Evolutionary conservation across 805 yeast species (phyloP).

Genomic region (Maudiozyma barnettii): DNA sequence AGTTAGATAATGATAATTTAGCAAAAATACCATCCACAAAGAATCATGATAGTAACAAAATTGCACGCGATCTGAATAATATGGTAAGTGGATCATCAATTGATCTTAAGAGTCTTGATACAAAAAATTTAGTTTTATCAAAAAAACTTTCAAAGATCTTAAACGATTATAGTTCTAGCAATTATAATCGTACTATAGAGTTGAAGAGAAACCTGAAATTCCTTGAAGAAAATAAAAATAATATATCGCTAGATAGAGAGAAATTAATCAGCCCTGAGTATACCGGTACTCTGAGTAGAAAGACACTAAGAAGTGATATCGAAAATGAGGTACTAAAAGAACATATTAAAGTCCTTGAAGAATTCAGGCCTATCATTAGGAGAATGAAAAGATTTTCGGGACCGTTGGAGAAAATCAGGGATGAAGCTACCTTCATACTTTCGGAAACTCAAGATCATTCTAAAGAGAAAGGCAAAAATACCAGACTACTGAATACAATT

Average conservation of each 20-base stretch:
- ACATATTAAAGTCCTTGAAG: constrained; percentile 41
- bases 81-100: not conserved
- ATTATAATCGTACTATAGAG: constrained; percentile 25
- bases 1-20: not conserved
- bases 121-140: constrained; percentile 23
- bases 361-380: constrained; percentile 36
- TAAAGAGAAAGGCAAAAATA: constrained; percentile 15
- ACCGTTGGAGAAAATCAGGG: constrained; percentile 18
- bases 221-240: constrained; percentile 27
- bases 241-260: constrained; percentile 21
- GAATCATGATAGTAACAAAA: not conserved
- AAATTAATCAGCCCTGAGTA: constrained; percentile 38
- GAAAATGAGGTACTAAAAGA: constrained; percentile 52
- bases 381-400: constrained; percentile 30
- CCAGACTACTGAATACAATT: constrained; percentile 10
- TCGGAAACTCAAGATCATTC: constrained; percentile 12
- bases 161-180: constrained; percentile 21
- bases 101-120: constrained; percentile 6
- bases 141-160: constrained; percentile 29
- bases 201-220: constrained; percentile 29
- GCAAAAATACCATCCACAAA: not conserved
- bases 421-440: constrained; percentile 7
- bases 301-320: constrained; percentile 48
- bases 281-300: constrained; percentile 51
- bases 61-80: not conserved